Evolutionary conservation across 352 stramenopile genomes (phyloP), one percentile per base, ranked within the genome.

Genomic region (Globisporangium orthogonon): DNA sequence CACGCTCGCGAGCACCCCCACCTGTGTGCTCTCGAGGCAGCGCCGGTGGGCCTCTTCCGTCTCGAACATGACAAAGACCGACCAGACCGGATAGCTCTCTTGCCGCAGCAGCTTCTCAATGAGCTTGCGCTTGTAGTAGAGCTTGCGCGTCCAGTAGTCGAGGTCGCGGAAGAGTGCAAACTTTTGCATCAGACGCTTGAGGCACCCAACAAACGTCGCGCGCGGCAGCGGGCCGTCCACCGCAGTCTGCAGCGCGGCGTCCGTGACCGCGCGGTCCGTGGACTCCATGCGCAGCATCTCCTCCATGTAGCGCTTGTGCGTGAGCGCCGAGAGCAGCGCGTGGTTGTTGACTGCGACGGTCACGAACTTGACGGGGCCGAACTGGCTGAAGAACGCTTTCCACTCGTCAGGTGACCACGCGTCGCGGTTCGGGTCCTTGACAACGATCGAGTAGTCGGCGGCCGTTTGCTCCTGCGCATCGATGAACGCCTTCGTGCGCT

Each of bases 61-160:
- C 61, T 89, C 78, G 54, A 92, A 92, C 71, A 81, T 86, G 37
- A 88, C 74, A 58, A 89, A 91, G 4, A 94, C 82, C 0, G 69
- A 81, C 73, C 72, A 87, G n/a, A 83, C 77, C 9, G 61, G 70
- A 60, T 79, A 87, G 10, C 65, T 78, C 35, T 80, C 69, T 11
- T 69, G 41, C 7, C 62, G 45, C 43, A 80, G 37, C 39, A 86
- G 64, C 13, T 43, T 57, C n/a, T 62, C 53, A 17, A 87, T 73
- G 1, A 60, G 64, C 49, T 72, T 63, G 4, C 79, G 67, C 43
- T 86, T 53, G 35, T 60, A 48, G 63, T 80, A 72, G 13, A 92
- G 62, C 61, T 83, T 46, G 23, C 66, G 50, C 23, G 74, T 69
- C 83, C 78, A 90, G 67, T 88, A 91, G 23, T 64, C 61, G 17